phyloP scores from a whole-genome alignment of 1,284 basidiomycete species.

The Cystobasidium slooffiae region DNA sequence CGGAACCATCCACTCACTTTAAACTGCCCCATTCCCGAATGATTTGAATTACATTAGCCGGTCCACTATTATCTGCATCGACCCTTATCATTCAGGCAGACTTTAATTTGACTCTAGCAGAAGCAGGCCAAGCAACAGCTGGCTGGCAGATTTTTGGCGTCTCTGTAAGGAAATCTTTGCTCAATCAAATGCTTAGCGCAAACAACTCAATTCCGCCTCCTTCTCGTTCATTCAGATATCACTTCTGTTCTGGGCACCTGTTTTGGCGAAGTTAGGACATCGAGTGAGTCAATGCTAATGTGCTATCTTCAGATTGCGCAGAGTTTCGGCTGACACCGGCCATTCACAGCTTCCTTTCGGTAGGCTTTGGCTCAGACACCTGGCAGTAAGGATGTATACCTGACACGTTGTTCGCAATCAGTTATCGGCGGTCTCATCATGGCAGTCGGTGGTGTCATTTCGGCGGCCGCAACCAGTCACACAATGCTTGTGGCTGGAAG shows the following conservation, averaged over 20 bases:
- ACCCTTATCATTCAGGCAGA: conserved; percentile 31
- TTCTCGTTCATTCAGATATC: conserved; percentile 1
- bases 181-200: background rate
- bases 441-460: conserved; percentile 26
- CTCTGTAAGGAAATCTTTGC: background rate
- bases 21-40: background rate
- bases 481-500: conserved; percentile 14
- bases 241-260: conserved; percentile 30
- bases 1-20: background rate
- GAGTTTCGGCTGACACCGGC: background rate
- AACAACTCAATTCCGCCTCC: background rate
- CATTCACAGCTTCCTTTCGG: conserved; percentile 14
- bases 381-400: background rate
- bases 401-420: background rate
- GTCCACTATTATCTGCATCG: conserved; percentile 21
- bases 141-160: conserved; percentile 42
- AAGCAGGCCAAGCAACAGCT: conserved; percentile 35
- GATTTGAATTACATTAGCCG: background rate
- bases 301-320: background rate
- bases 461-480: conserved; percentile 6
- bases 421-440: conserved; percentile 26
- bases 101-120: conserved; percentile 26
- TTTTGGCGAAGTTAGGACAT: conserved; percentile 12
- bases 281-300: background rate
- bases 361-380: background rate